Base-by-base conservation (phyloP, 208 protist species). In the Trypanosoma boissoni region DNA sequence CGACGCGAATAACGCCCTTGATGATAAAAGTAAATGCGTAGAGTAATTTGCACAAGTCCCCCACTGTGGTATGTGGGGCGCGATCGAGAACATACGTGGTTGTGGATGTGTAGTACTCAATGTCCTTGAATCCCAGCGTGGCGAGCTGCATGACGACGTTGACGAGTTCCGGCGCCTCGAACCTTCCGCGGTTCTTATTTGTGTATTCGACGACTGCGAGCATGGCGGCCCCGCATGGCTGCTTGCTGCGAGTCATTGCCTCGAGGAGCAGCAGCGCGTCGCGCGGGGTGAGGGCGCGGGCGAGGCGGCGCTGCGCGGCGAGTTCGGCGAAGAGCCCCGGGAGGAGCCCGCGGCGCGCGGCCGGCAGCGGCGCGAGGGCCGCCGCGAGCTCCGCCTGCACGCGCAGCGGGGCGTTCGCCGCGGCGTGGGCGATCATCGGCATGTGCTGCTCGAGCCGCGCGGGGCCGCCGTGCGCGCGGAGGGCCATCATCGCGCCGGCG, bases 11-110 rank as follows among this genome's bases (percentile, higher is more conserved):
- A 14, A 91, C 82, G 21, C 79, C 84, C 29, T 77, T 78, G 26
- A 95, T 57, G 5, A 91, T 71, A 69, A 85, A 89, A 3, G 88
- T 95, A 62, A 92, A 87, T 51, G 65, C 74, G 60, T 83, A 92
- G 56, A 95, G 81, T 21, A 92, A 73, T 55, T 78, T 54, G 21
- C 73, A 77, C 20, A 95, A 75, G 62, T 95, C 88, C 44, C 86
- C 74, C 42, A 88, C 85, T 1, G 76, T 88, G 34, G 69, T 82
- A 7, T 72, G 76, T 45, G 67, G 48, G 8, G 73, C 60, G 18
- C 69, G 59, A 23, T 80, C 76, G 61, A 92, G 64, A 23, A 92
- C 44, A 36, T 89, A 58, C 12, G 72, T 78, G 1, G 86, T 75
- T 1, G 74, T 82, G 34, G 71, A 39, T 9, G 77, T 78, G 48